Evolutionary conservation across 305 asterid species (phyloP).

Genomic region (Fraxinus albicans): DNA sequence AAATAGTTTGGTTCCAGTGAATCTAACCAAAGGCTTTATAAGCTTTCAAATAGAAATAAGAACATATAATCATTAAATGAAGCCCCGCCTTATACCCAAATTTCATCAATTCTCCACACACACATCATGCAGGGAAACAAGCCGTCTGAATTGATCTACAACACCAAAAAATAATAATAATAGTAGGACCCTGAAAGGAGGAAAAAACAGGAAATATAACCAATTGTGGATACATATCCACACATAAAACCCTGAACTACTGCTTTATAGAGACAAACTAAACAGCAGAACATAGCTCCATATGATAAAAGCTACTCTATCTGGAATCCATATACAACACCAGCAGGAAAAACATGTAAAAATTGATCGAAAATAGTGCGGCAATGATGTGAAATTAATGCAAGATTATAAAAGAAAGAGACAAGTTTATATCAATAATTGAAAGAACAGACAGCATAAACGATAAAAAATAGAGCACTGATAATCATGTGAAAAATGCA

Average conservation of each 20-base stretch:
- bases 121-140: neutral
- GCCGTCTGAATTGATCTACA: neutral
- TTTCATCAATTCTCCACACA: neutral
- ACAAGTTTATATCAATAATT: neutral
- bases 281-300: neutral
- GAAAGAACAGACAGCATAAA: neutral
- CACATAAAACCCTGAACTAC: neutral
- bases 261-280: neutral
- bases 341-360: neutral
- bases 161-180: neutral
- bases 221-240: neutral
- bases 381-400: neutral
- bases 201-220: neutral
- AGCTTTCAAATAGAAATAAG: neutral
- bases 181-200: neutral
- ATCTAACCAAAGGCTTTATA: neutral
- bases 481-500: neutral
- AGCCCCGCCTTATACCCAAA: neutral
- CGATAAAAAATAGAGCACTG: neutral
- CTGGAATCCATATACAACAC: neutral
- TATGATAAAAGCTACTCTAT: neutral
- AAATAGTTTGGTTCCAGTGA: neutral
- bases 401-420: neutral
- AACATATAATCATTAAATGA: neutral
- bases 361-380: neutral